A percentile compares a stretch with the other conserved stretches of the same genome.
Conservation (phyloP, 1,284 basidiomycete genomes). For the Singerocomus inundabilis region DNA sequence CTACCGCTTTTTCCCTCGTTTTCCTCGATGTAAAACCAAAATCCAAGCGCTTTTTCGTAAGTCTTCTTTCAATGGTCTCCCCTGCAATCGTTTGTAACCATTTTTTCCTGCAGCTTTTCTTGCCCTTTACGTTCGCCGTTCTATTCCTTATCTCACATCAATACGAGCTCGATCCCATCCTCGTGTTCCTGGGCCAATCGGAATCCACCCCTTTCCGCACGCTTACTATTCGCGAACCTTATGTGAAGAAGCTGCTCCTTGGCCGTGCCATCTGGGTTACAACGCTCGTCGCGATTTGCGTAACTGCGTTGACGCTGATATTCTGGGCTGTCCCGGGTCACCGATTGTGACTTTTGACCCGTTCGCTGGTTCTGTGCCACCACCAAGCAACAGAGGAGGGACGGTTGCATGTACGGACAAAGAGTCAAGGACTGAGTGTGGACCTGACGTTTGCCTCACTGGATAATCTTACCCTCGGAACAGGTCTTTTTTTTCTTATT, state of each 20-base stretch:
- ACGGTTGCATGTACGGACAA: conserved; percentile 7
- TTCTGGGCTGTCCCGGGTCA: conserved; percentile 94
- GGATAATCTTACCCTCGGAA: conserved; percentile 23
- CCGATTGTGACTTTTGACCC: conserved; percentile 51
- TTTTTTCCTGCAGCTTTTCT: conserved; percentile 66
- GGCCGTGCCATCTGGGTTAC: conserved; percentile 87
- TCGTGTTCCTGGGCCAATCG: conserved; percentile 81
- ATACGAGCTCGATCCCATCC: conserved; percentile 94
- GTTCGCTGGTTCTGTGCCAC: conserved; percentile 2
- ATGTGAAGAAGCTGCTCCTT: conserved; percentile 85
- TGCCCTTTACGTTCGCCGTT: conserved; percentile 90
- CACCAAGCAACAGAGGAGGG: conserved; percentile 2
- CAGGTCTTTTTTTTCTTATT: conserved; percentile 27
- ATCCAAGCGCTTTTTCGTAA: conserved; percentile 89
- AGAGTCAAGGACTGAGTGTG: conserved; percentile 16
- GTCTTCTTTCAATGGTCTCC: conserved; percentile 41
- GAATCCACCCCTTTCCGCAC: conserved; percentile 93
- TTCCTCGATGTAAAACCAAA: conserved; percentile 92
- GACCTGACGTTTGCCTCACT: conserved; percentile 17
- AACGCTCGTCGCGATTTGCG: conserved; percentile 66
- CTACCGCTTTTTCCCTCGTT: conserved; percentile 87
- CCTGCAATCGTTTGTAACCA: conserved; percentile 7
- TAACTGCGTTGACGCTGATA: conserved; percentile 76
- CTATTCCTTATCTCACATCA: conserved; percentile 91
- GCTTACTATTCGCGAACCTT: conserved; percentile 85